phyloP scores from a whole-genome alignment of 2,329 filamentous ascomycete species.

The Xylaria sp. region DNA sequence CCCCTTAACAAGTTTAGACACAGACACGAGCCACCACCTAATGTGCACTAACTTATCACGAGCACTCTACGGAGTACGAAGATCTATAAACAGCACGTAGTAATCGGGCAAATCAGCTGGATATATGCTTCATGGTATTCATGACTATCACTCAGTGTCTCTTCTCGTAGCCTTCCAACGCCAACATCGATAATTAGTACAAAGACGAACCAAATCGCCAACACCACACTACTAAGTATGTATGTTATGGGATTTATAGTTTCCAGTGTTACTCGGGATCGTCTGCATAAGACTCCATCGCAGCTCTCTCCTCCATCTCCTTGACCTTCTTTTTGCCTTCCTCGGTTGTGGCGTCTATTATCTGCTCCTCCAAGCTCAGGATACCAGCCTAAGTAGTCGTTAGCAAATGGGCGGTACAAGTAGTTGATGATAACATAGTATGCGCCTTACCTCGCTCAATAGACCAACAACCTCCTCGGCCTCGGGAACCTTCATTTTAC shows the following conservation, averaged over 20 bases:
- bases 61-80: neutral
- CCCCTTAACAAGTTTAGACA: neutral
- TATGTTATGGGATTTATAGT: neutral
- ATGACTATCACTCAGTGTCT: neutral
- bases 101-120: neutral
- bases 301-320: conserved; percentile 73
- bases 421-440: neutral
- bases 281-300: conserved; percentile 51
- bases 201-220: conserved; percentile 7
- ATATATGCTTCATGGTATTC: conserved; percentile 15
- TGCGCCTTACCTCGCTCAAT: conserved; percentile 71
- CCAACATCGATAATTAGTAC: neutral
- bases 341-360: conserved; percentile 94
- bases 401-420: conserved; percentile 36
- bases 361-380: conserved; percentile 88
- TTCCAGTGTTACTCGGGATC: conserved; percentile 55
- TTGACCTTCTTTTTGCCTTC: conserved; percentile 82
- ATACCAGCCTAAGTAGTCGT: conserved; percentile 73
- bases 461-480: conserved; percentile 86
- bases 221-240: neutral
- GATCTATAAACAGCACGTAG: neutral
- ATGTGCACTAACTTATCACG: neutral
- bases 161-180: neutral
- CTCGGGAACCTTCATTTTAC: conserved; percentile 87
- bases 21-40: too few relatives aligned